Base-by-base conservation (phyloP, 805 yeast species). In the Deakozyma indianensis region DNA sequence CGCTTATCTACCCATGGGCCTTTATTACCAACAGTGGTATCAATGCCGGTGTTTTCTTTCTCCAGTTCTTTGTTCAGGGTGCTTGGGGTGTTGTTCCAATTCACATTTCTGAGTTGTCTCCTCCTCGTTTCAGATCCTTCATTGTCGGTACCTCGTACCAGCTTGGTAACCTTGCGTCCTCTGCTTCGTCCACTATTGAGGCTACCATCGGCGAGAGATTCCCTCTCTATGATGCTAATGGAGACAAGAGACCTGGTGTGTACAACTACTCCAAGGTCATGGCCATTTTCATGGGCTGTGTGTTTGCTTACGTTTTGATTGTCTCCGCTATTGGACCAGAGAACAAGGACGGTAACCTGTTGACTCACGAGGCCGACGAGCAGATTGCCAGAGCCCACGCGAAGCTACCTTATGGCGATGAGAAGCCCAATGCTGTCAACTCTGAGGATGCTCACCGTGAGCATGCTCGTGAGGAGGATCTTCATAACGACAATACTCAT, bases 51-150 rank as follows among this genome's bases (percentile, higher is more conserved):
- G 77, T 64, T 3, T 80, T 80, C 61, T 78, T 78, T 64, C 56
- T 79, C 56, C 83, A 78, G 57, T 71, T 74, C 55, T 73, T 74
- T 46, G 81, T 80, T 3, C 80, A 77, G 66, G 87, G 86, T 27
- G 78, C 78, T 3, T 81, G 84, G 82, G 86, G 87, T 50, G 74
- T 80, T 42, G 68, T 75, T 11, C 84, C 87, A 16, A 71, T 78
- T 40, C 78, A 79, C 59, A 63, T 81, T 35, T 66, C 78, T 24
- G 88, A 81, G 59, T 65, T 80, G 43, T 72, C 83, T 14, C 80
- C 78, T 47, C 78, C 82, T 15, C 73, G 75, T 29, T 74, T 75
- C 58, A 67, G 83, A 55, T 68, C 85, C 1, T 68, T 80, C 50
- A 69, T 78, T 41, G 71, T 73, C 45, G 83, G 86, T 44, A 60